Evolutionary conservation across 73 alveolate species (phyloP), one percentile per base, ranked within the genome.

Genomic region (Tetrahymena elliotti): DNA sequence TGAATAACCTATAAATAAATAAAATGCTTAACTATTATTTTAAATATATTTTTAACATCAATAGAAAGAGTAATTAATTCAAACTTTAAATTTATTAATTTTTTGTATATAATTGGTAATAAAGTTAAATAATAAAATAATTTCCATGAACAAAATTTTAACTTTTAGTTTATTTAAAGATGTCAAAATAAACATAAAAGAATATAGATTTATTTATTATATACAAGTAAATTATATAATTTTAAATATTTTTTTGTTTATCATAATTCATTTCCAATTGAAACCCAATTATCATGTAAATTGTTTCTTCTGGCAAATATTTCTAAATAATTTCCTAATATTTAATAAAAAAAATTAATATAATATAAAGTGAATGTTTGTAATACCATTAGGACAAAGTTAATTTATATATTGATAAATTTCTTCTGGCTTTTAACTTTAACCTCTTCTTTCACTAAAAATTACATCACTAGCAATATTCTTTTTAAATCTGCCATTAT

Each of bases 291-390:
- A 83, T 98, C 95, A 40, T 98, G 96, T 31, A 98, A 94, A 94
- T 98, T 98, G 93, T 98, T 98, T 92, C 99, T 97, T 88, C 99
- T 96, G 24, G 99, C 99, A 93, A 98, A 97, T 24, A 98, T 97
- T 95, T 98, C 99, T 16, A 98, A 88, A 93, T 97, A 97, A 93
- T 96, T 94, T 33, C 96, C 96, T 94, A 84, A 11, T 35, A 33
- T 88, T 52, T 24, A 15, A 24, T 34, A 88, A 16, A 88, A 15
- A 37, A 35, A 18, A 10, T 24, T 36, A 47, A 12, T 47, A 47
- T 18, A 47, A 47, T 47, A 47, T 0, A 47, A 47, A 18, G 13
- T 27, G 20, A 47, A 47, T 47, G 20, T 47, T 47, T 47, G 4
- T 39, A 4, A 22, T 94, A 94, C 99, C 99, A 94, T 96, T 94